Conservation (phyloP, 805 yeast genomes). For the Torulaspora delbrueckii region DNA sequence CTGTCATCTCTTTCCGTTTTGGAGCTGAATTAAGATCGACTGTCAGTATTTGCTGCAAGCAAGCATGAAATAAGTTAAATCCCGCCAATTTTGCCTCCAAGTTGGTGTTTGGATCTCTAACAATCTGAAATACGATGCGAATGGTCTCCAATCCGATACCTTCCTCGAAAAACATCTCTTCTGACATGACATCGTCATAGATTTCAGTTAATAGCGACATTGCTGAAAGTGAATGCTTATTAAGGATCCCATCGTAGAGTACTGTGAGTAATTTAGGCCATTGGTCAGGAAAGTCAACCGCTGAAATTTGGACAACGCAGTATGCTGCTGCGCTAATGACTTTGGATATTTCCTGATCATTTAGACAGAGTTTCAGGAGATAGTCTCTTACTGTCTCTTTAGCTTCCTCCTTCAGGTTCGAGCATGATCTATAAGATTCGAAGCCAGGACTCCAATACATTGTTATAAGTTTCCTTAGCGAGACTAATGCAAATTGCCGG, state of each 20-base stretch:
- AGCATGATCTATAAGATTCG: slow-evolving; percentile 64
- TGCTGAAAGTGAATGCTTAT: slow-evolving; percentile 43
- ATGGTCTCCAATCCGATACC: slow-evolving; percentile 58
- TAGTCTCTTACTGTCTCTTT: slow-evolving; percentile 49
- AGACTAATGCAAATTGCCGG: slow-evolving; percentile 61
- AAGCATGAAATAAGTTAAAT: slow-evolving; percentile 48
- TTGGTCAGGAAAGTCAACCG: slow-evolving; percentile 90
- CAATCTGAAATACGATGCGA: slow-evolving; percentile 43
- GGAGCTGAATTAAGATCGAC: slow-evolving; percentile 13
- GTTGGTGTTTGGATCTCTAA: slow-evolving; percentile 28
- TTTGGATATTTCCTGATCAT: slow-evolving; percentile 49
- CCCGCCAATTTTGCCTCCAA: slow-evolving; percentile 45
- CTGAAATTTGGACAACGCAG: slow-evolving; percentile 77
- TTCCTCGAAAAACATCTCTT: slow-evolving; percentile 77
- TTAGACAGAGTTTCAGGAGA: slow-evolving; percentile 44
- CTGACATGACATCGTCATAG: slow-evolving; percentile 80
- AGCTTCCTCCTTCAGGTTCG: slow-evolving; percentile 44
- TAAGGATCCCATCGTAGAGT: slow-evolving; percentile 42
- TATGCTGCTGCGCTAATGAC: slow-evolving; percentile 64
- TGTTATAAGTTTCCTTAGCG: slow-evolving; percentile 64
- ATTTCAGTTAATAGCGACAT: slow-evolving; percentile 64
- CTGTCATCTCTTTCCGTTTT: slow-evolving; percentile 20
- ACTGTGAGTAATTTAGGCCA: slow-evolving; percentile 71
- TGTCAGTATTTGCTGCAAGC: slow-evolving; percentile 47
- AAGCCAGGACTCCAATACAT: slow-evolving; percentile 81